Base-by-base conservation (phyloP, 352 stramenopile species). In the Blastocystis sp. region DNA sequence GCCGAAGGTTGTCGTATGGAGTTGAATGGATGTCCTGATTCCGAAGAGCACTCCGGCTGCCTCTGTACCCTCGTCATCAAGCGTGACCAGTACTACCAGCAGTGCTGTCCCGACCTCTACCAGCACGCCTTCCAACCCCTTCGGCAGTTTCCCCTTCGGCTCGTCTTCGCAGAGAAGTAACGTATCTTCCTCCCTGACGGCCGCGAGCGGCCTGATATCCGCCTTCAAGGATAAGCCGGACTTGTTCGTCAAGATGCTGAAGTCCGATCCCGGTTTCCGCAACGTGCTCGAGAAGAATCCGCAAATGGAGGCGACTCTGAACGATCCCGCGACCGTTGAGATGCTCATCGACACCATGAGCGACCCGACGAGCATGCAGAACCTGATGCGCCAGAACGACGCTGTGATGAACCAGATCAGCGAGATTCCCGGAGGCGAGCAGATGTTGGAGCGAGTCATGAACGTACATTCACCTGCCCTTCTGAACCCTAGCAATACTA, bases 231-330 rank as follows among this genome's bases (percentile, higher is more conserved):
- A 84, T 10, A 28, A 70, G 3, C 74, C 74, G 2, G 74, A 84
- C 10, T 17, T 84, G 74, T 57, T 84, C 17, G 24, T 84, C 19
- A 43, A 52, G 1, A 48, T 84, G 24, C 48, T 84, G 74, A 84
- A 84, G 57, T 52, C 28, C 17, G 74, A 84, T 68, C 74, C 74
- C 48, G 74, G 74, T 3, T 68, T 84, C 24, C 59, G 61, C 34
- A 84, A 84, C n/a, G 74, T 84, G 19, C 57, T 84, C 3, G 74
- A 84, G 54, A 84, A 84, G 74, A 84, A 84, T 28, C 74, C 74
- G 11, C 74, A 69, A 34, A 84, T 84, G 74, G 74, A 84, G 61
- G 34, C 48, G 1, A 68, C 69, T 54, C 60, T 84, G 9, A 61
- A 84, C 45, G 74, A 84, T 52, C 74, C 54, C 7, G 28, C 54